A percentile compares a stretch with the other conserved stretches of the same genome.
These are phyloP conservation scores for Mortierella sp. DNA, from an alignment of 371 early-diverging fungal genomes.

Conservation along the genomic window DNA sequence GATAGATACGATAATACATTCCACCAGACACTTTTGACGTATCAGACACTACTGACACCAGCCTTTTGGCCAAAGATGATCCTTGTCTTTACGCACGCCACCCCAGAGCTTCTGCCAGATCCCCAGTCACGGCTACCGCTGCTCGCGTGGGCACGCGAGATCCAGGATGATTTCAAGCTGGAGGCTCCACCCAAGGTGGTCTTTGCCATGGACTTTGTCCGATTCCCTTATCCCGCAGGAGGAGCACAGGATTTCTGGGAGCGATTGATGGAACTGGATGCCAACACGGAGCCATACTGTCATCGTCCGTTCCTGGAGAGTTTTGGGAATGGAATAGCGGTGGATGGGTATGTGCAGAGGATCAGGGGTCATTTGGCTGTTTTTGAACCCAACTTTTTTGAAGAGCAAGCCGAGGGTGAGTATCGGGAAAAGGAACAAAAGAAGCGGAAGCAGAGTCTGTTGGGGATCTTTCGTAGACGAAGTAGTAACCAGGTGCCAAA, in stretches of 20 bases:
- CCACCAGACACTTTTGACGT: constrained; percentile 45
- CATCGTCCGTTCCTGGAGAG: constrained; percentile 49
- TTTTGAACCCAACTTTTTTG: constrained; percentile 49
- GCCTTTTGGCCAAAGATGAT: constrained; percentile 52
- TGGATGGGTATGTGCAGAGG: constrained; percentile 45
- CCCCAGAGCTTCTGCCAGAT: constrained; percentile 35
- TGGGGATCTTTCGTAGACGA: constrained; percentile 29
- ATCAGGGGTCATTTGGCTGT: constrained; percentile 48
- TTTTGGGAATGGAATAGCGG: constrained; percentile 37
- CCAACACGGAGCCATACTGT: constrained; percentile 41
- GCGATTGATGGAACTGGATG: constrained; percentile 44
- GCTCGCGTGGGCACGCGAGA: constrained; percentile 46
- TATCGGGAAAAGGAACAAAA: constrained; percentile 40
- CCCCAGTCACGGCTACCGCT: constrained; percentile 29
- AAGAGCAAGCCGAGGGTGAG: constrained; percentile 48
- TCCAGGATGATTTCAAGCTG: constrained; percentile 46
- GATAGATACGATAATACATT: constrained; percentile 51
- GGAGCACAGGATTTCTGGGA: constrained; percentile 53
- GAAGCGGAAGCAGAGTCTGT: constrained; percentile 38
- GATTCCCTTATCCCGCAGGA: constrained; percentile 44
- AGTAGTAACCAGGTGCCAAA: too few species aligned
- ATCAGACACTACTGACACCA: constrained; percentile 41
- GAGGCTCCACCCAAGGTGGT: constrained; percentile 32
- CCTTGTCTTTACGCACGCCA: constrained; percentile 46
- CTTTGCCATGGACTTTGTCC: constrained; percentile 48